Base-by-base conservation (phyloP, 768 basidiomycete genomes). In the Pilatotrama ljubarskyi region DNA sequence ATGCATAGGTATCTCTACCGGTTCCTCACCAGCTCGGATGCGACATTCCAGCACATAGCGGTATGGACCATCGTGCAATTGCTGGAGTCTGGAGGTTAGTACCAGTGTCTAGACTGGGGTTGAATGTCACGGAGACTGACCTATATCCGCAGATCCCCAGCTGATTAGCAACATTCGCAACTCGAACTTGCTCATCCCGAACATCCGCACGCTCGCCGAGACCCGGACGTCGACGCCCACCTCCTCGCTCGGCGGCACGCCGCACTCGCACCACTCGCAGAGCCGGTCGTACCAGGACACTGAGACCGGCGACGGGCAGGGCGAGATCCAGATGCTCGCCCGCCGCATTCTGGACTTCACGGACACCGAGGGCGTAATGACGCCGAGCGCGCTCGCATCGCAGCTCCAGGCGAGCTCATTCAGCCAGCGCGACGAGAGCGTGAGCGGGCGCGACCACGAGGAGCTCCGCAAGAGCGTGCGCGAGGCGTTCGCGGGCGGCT, bases 21-120 rank as follows among this genome's bases (percentile, higher is more conserved):
- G 44, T 99, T 99, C 85, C 76, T 99, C 66, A 92, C 86, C 41
- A 95, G 92, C 69, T 79, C 90, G 6, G 97, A 99, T 69, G 89
- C 93, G 14, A 99, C 97, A 0, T 99, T 99, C 88, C 95, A 98
- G 73, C 97, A 99, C 71, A 99, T 98, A 63, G 97, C 97, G 35
- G 95, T 99, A 43, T 99, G 97, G 97, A 98, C 97, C 0, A 95
- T 98, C 65, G 95, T 98, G 24, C 97, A 99, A 71, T 77, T 99
- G 20, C 80, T 99, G 25, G 97, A 99, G 72, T 96, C 96, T n/a
- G 91, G 93, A 62, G 92, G 90, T 91, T 64, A 42, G 78, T 65
- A 1, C 8, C 22, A 46, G 24, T 29, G 25, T n/a, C 15, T 43
- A 26, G 46, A 24, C 32, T 57, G 41, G 48, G 36, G 61, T 3